Percentiles rank a stretch among this genome's conserved stretches.
Conservation (phyloP, 768 basidiomycete species). For the Leccinum ochraceum region DNA sequence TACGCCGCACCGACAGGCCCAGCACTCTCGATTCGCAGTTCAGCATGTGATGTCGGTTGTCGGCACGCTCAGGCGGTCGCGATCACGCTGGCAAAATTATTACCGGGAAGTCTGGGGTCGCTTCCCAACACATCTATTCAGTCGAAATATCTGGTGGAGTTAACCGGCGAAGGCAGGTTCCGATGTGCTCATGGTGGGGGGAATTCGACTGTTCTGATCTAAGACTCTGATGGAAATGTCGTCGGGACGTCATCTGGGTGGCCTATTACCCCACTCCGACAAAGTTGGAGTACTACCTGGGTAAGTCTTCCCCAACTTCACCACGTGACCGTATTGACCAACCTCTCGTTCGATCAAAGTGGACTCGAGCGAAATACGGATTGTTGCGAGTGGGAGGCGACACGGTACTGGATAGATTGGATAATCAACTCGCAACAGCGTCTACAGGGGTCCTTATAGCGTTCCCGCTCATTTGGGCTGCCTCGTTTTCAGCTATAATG, state of each 20-base stretch:
- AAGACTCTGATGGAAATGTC: too few species aligned
- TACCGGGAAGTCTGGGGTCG: slow-evolving; percentile 35
- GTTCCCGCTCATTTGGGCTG: slow-evolving; percentile 34
- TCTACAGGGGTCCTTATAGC: slow-evolving; percentile 53
- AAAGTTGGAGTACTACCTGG: too few species aligned
- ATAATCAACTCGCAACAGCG: slow-evolving; percentile 29
- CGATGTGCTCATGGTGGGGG: too few species aligned
- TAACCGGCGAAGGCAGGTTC: slow-evolving; percentile 33
- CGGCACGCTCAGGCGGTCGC: slow-evolving; percentile 49
- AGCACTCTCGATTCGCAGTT: slow-evolving; percentile 44
- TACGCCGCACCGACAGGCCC: slow-evolving; percentile 24
- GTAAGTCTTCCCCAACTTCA: too few species aligned
- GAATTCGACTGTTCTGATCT: too few species aligned
- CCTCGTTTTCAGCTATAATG: background rate
- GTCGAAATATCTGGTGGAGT: slow-evolving; percentile 36
- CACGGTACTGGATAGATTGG: slow-evolving; percentile 12
- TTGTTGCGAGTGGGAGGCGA: too few species aligned
- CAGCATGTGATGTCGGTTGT: slow-evolving; percentile 40
- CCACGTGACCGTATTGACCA: too few species aligned
- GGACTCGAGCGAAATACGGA: slow-evolving; percentile 31
- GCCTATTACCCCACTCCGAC: too few species aligned
- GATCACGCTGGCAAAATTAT: slow-evolving; percentile 52
- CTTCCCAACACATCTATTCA: slow-evolving; percentile 34
- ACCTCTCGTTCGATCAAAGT: slow-evolving; percentile 17
- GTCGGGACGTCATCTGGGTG: too few species aligned